Evolutionary conservation across 768 basidiomycete genomes (phyloP).

Genomic region (Mycena alexandri): DNA sequence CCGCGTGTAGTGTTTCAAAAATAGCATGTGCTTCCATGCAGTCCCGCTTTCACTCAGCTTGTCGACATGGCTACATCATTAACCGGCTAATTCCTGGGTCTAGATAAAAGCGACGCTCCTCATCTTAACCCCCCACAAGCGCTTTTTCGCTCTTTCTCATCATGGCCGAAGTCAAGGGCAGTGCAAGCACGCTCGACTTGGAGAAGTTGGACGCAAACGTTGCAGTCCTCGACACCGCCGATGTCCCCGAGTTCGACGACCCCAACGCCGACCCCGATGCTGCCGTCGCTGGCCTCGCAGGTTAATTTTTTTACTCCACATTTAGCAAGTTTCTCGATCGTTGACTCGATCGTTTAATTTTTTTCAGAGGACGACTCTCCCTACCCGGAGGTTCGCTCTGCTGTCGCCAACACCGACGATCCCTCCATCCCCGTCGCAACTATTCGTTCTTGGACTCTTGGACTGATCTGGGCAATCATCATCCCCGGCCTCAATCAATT

Average conservation of each 20-base stretch:
- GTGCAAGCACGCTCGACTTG: conserved; percentile 33
- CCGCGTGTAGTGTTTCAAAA: neutral
- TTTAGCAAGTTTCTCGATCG: neutral
- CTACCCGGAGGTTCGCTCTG: conserved; percentile 68
- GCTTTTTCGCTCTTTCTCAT: conserved; percentile 5
- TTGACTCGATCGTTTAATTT: neutral
- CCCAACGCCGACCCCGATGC: conserved; percentile 46
- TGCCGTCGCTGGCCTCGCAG: conserved; percentile 40
- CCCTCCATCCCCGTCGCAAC: conserved; percentile 60
- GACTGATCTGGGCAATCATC: no score
- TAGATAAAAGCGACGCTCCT: conserved; percentile 12
- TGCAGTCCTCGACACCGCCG: conserved; percentile 31
- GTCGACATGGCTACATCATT: conserved; percentile 18
- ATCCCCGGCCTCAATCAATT: conserved; percentile 62
- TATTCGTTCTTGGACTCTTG: neutral
- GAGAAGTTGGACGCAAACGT: conserved; percentile 26
- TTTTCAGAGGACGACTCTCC: conserved; percentile 64
- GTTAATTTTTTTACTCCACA: conserved; percentile 20
- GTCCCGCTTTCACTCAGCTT: no score
- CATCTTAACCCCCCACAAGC: neutral
- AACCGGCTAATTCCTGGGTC: neutral
- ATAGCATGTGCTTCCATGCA: neutral
- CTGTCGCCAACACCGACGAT: conserved; percentile 70
- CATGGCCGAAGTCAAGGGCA: conserved; percentile 34
- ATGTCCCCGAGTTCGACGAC: conserved; percentile 45